Evolutionary conservation across 2,329 filamentous ascomycete species (phyloP).

Genomic region (Penicillium brasilianum): DNA sequence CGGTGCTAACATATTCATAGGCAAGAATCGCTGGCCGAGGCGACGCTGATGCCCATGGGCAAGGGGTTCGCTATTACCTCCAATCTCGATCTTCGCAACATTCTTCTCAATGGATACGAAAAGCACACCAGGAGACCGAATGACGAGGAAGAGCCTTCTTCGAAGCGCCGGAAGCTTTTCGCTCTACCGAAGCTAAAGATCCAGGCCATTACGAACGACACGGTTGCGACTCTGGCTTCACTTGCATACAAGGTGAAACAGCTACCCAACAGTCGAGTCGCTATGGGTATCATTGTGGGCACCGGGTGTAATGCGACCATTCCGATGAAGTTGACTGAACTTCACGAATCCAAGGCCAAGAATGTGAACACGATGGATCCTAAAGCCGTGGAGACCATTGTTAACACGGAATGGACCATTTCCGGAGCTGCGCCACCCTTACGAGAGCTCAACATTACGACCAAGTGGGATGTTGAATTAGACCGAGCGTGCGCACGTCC

Average conservation of each 20-base stretch:
- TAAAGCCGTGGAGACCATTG: conserved; percentile 68
- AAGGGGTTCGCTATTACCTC: conserved; percentile 64
- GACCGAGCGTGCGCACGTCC: conserved; percentile 70
- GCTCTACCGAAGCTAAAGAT: conserved; percentile 70
- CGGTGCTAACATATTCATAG: conserved; percentile 36
- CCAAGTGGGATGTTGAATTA: conserved; percentile 70
- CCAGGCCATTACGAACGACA: conserved; percentile 79
- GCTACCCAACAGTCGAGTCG: conserved; percentile 65
- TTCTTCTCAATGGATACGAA: conserved; percentile 59
- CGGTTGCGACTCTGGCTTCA: conserved; percentile 78
- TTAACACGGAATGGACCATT: conserved; percentile 87
- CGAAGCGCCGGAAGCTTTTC: conserved; percentile 52
- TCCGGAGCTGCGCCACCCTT: conserved; percentile 74
- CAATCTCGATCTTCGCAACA: conserved; percentile 59
- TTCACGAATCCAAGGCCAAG: conserved; percentile 67
- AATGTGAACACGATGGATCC: conserved; percentile 54
- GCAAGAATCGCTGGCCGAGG: conserved; percentile 60
- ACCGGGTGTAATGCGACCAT: conserved; percentile 84
- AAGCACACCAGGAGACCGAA: conserved; percentile 53
- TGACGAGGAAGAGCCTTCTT: conserved; percentile 47
- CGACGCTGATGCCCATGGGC: conserved; percentile 62
- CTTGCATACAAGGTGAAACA: conserved; percentile 74
- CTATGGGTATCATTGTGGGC: conserved; percentile 81
- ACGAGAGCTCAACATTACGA: conserved; percentile 64
- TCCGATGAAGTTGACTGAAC: conserved; percentile 65